Base-by-base conservation (phyloP, 1,284 basidiomycete genomes). In the Heterobasidion annosum region DNA sequence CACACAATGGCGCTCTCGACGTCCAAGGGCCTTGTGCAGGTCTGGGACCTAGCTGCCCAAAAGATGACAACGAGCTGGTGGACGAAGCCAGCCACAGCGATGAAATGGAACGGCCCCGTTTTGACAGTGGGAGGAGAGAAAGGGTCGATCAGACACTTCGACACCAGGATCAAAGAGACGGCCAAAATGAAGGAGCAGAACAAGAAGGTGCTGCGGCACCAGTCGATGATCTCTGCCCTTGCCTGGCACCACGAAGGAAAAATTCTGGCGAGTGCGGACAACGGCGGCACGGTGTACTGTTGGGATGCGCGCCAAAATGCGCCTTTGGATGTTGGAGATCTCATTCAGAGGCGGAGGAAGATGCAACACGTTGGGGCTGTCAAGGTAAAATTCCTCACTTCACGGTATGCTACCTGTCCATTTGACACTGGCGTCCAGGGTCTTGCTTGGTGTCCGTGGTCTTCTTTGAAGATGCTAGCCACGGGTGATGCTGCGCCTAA, bases 381-480 rank as follows among this genome's bases (percentile, higher is more conserved):
- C 42, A 64, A 61, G 46, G 64, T 66, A 56, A 58, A 5, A 4
- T 4, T 25, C 4, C 3, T 25, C 25, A 5, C 25, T 25, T 40
- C 54, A 45, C 43, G 47, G 43, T 45, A 51, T 45, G 37, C 51
- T 55, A 43, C 57, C 51, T 10, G n/a, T 18, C 6, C 47, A 9
- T 18, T 5, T 40, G 37, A 8, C 37, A n/a, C 37, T 40, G 12
- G 37, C 37, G 2, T 40, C 15, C 35, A 93, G 89, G 92, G 92
- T 0, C 71, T 98, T 37, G 83, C 90, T 0, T 98, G 94, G 91
- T 93, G 88, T 65, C 93, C 93, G 0, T 96, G 93, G 92, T 85
- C 91, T 25, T 25, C 25, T 62, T 73, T 81, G 0, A 88, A 86
- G 60, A 72, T 94, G 4, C 78, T 98, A 19, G 92, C 92, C 1